phyloP scores from a whole-genome alignment of 2,329 filamentous ascomycete genomes.

The Septoria petroselini region DNA sequence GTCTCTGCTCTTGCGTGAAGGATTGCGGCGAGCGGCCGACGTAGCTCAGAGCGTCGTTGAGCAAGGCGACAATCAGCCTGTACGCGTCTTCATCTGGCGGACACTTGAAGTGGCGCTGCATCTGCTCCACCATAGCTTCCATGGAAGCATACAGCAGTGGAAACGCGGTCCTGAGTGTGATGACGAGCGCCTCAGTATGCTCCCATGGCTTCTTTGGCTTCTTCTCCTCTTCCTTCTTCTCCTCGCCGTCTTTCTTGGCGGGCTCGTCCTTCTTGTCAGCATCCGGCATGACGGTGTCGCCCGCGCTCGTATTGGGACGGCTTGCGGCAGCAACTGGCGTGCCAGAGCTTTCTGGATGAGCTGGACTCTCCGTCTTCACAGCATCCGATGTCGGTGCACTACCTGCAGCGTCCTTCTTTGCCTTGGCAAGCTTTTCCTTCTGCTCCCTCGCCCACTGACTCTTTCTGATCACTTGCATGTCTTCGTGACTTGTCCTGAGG shows the following conservation, averaged over 20 bases:
- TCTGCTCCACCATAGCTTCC: slow-evolving; percentile 99
- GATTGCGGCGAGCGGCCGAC: slow-evolving; percentile 82
- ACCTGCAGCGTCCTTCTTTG: slow-evolving; percentile 58
- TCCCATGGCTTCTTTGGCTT: slow-evolving; percentile 83
- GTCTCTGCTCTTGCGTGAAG: slow-evolving; percentile 86
- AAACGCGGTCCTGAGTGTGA: slow-evolving; percentile 93
- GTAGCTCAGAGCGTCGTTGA: slow-evolving; percentile 93
- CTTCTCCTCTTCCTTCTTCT: slow-evolving; percentile 43
- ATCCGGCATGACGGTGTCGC: slow-evolving; percentile 35
- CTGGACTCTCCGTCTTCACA: slow-evolving; percentile 38
- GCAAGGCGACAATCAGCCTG: slow-evolving; percentile 89
- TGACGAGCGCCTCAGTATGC: slow-evolving; percentile 91
- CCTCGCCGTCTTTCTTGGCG: slow-evolving; percentile 37
- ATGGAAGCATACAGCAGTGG: slow-evolving; percentile 92
- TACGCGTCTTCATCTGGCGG: slow-evolving; percentile 98
- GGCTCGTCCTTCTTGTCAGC: slow-evolving; percentile 42
- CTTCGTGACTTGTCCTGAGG: slow-evolving; percentile 86
- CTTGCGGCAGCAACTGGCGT: slow-evolving; percentile 30
- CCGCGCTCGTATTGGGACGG: slow-evolving; percentile 43
- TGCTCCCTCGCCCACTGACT: slow-evolving; percentile 59
- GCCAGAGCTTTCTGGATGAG: slow-evolving; percentile 38
- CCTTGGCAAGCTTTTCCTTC: slow-evolving; percentile 53
- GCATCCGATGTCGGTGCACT: slow-evolving; percentile 9
- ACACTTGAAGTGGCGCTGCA: slow-evolving; percentile 98
- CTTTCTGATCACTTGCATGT: slow-evolving; percentile 90